These are phyloP conservation scores for Penicillium decumbens DNA, from an alignment of 2,329 filamentous ascomycete genomes.

Conservation along the genomic window DNA sequence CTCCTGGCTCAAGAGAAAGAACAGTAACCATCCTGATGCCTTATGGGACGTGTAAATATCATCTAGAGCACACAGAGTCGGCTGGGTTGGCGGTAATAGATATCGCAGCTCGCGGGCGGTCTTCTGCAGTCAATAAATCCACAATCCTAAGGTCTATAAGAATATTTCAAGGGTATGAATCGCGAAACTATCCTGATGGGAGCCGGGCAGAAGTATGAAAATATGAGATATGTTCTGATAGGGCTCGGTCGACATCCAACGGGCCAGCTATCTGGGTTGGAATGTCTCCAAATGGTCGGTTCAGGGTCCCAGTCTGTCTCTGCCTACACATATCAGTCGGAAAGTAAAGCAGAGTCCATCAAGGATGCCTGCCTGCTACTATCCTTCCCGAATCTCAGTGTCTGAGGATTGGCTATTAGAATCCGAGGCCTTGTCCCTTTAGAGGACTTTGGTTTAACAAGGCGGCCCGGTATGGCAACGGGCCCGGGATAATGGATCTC, in stretches of 20 bases:
- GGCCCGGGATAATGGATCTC: background rate
- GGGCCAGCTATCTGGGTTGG: background rate
- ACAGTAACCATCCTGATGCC: background rate
- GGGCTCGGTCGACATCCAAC: no score
- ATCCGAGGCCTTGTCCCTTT: background rate
- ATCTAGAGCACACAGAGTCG: background rate
- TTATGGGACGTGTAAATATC: background rate
- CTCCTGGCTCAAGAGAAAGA: conserved; percentile 37
- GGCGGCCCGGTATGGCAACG: no score
- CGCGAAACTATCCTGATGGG: no score
- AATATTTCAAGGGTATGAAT: no score
- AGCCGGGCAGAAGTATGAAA: no score
- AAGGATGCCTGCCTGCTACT: background rate
- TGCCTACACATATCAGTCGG: background rate
- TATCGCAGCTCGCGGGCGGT: background rate
- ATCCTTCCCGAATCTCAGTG: background rate
- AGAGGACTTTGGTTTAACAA: background rate
- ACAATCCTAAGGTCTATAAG: background rate
- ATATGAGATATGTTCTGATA: no score
- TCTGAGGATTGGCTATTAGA: background rate
- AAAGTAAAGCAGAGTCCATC: background rate
- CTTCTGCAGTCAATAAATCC: background rate
- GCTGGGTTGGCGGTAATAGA: background rate
- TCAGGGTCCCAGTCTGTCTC: background rate
- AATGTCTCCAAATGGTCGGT: background rate